These are phyloP conservation scores for Angophora floribunda DNA, from an alignment of 345 rosid species.

Conservation along the genomic window DNA sequence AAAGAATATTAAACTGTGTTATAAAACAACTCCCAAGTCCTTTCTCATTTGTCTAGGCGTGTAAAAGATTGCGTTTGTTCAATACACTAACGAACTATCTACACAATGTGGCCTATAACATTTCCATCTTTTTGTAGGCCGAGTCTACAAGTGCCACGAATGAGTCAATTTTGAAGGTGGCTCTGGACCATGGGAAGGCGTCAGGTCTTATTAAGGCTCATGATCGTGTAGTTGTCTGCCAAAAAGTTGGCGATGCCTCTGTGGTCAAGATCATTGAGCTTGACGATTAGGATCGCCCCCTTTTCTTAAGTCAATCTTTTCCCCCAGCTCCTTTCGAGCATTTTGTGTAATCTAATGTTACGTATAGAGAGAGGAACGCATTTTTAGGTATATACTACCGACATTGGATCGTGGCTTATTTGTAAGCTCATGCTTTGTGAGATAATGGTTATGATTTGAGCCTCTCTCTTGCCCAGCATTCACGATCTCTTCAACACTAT, in stretches of 20 bases:
- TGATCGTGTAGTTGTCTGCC: conserved; percentile 54
- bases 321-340: not conserved
- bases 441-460: not conserved
- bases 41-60: not conserved
- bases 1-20: not conserved
- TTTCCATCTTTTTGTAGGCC: conserved; percentile 23
- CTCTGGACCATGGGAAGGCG: conserved; percentile 55
- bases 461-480: not conserved
- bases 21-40: not conserved
- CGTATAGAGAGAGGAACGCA: not conserved
- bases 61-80: not conserved
- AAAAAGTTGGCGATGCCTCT: conserved; percentile 51
- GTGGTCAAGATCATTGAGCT: conserved; percentile 62
- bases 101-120: not conserved
- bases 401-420: not conserved
- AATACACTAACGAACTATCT: not conserved
- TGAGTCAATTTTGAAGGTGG: conserved; percentile 49
- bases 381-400: not conserved
- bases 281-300: conserved; percentile 21
- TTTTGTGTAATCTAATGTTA: not conserved
- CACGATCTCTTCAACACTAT: not conserved
- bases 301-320: not conserved
- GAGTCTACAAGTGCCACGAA: conserved; percentile 23
- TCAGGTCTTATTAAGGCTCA: conserved; percentile 43
- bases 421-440: not conserved